These are phyloP conservation scores for Pneumocystis wakefieldiae DNA, from an alignment of 1,139 yeast genomes.

Conservation along the genomic window DNA sequence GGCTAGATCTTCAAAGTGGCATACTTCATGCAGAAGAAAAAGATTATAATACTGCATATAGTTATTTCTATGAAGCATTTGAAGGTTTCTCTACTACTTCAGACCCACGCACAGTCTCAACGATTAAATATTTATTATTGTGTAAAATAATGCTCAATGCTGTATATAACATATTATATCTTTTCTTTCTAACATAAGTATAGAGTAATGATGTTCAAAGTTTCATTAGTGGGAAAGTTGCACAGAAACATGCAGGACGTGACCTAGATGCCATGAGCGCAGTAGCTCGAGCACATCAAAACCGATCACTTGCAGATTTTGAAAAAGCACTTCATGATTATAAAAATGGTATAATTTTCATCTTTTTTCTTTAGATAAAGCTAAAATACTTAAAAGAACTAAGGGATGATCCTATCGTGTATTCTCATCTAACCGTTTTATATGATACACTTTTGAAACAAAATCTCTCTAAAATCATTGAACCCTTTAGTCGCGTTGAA, in stretches of 20 bases:
- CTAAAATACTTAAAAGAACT: constrained; percentile 33
- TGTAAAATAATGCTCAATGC: constrained; percentile 86
- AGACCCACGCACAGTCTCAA: constrained; percentile 55
- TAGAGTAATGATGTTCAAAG: constrained; percentile 19
- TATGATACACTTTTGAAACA: constrained; percentile 89
- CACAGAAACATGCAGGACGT: constrained; percentile 60
- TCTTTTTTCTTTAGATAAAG: neutral
- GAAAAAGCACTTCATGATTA: constrained; percentile 63
- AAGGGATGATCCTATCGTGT: constrained; percentile 72
- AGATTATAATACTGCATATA: constrained; percentile 90
- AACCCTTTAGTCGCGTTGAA: constrained; percentile 91
- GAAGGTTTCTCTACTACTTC: constrained; percentile 26
- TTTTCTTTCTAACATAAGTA: neutral
- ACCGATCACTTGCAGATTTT: constrained; percentile 81
- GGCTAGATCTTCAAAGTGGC: constrained; percentile 89
- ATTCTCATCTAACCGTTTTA: constrained; percentile 81
- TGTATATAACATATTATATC: constrained; percentile 60
- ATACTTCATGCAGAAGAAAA: constrained; percentile 91
- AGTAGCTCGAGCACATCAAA: constrained; percentile 74
- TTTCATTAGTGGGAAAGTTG: constrained; percentile 64
- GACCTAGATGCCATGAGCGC: constrained; percentile 85
- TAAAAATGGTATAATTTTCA: constrained; percentile 24
- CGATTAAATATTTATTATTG: constrained; percentile 79
- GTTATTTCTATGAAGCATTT: constrained; percentile 27
- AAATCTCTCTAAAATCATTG: constrained; percentile 83